Evolutionary conservation across 176 grass and related monocot genomes (phyloP).

Genomic region (Carex pumila): DNA sequence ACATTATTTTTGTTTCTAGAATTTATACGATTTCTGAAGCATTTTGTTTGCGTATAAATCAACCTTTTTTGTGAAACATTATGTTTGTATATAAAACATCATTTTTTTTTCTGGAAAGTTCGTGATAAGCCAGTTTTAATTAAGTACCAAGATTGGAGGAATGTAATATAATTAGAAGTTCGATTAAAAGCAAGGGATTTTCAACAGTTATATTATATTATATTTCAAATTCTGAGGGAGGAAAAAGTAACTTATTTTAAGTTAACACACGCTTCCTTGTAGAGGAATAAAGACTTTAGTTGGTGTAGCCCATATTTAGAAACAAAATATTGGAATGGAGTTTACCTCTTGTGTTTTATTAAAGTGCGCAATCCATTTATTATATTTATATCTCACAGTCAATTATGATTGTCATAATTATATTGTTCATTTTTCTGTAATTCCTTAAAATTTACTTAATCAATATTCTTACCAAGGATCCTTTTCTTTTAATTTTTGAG

Average conservation of each 20-base stretch:
- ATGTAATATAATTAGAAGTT: neutral
- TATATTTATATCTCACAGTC: neutral
- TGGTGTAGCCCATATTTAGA: neutral
- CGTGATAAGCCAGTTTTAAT: neutral
- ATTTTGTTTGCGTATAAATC: neutral
- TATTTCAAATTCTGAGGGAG: neutral
- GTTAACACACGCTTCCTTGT: neutral
- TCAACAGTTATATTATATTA: neutral
- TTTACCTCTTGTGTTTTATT: neutral
- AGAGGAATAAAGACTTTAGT: neutral
- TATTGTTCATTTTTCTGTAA: neutral
- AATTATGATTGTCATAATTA: neutral
- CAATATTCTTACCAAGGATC: neutral
- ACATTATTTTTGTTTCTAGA: neutral
- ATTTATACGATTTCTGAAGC: neutral
- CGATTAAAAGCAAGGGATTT: neutral
- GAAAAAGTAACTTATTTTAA: neutral
- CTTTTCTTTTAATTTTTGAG: neutral
- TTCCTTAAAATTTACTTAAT: neutral
- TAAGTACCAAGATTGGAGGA: neutral
- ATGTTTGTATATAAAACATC: neutral
- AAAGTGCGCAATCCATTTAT: neutral
- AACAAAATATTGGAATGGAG: neutral
- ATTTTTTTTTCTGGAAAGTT: neutral
- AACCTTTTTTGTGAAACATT: neutral